A percentile compares a stretch with the other conserved stretches of the same genome.
Conservation (phyloP, 495 filamentous ascomycete genomes). For the Hyphodiscus hymeniophilus region DNA sequence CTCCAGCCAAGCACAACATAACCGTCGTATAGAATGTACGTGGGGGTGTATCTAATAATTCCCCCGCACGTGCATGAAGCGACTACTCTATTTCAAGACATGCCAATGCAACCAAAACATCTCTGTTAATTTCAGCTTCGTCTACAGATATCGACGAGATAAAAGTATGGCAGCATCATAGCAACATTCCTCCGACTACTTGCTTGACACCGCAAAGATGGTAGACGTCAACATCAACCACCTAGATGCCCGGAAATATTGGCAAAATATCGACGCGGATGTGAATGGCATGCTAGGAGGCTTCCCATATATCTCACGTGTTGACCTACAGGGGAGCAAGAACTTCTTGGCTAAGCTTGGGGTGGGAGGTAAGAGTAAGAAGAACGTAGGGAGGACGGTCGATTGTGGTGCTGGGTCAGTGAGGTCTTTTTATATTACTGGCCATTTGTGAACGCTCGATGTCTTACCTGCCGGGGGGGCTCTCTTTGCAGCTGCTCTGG, state of each 20-base stretch:
- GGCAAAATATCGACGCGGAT: constrained; percentile 61
- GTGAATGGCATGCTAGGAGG: constrained; percentile 80
- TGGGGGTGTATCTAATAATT: no score
- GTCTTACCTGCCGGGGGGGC: no score
- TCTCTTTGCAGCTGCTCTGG: no score
- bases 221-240: constrained; percentile 43
- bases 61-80: no score
- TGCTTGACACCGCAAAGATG: constrained; percentile 5
- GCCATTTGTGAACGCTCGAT: no score
- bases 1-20: no score
- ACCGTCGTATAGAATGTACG: no score
- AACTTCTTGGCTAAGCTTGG: constrained; percentile 73
- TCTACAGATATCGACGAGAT: no score
- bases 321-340: constrained; percentile 70
- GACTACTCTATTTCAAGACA: no score
- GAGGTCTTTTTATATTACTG: constrained; percentile 1
- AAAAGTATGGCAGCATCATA: not conserved
- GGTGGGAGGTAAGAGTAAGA: constrained; percentile 11
- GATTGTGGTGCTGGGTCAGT: constrained; percentile 52
- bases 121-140: no score
- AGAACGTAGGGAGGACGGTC: constrained; percentile 25
- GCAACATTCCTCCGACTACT: not conserved
- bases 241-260: constrained; percentile 56
- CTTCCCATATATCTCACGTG: constrained; percentile 60
- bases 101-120: no score